Evolutionary conservation across 768 basidiomycete species (phyloP).

Genomic region (Pulveroboletus sp.): DNA sequence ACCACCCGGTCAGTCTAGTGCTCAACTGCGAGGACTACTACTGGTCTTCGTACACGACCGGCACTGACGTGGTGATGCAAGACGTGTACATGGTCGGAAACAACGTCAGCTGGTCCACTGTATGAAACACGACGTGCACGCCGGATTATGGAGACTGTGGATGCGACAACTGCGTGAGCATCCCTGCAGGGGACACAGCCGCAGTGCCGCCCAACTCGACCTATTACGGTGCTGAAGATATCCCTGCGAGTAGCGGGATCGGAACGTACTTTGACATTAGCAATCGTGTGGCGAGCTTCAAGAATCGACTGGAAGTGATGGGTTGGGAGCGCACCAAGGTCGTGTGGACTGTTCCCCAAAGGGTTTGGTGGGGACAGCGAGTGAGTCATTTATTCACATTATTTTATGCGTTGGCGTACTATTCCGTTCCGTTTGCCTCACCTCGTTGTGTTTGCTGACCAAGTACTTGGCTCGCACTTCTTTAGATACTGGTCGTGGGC

Average conservation of each 20-base stretch:
- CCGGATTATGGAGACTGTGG: constrained; percentile 69
- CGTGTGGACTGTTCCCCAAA: constrained; percentile 78
- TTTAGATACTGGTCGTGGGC: constrained; percentile 56
- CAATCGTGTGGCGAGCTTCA: constrained; percentile 61
- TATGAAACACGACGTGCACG: constrained; percentile 62
- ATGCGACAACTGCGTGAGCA: constrained; percentile 54
- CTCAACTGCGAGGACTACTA: constrained; percentile 64
- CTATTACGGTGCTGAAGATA: constrained; percentile 7
- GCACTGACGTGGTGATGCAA: constrained; percentile 68
- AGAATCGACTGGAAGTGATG: constrained; percentile 51
- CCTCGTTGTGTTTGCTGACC: not conserved
- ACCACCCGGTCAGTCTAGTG: constrained; percentile 63
- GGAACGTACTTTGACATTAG: constrained; percentile 60
- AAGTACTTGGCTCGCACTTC: not conserved
- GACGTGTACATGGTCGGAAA: constrained; percentile 49
- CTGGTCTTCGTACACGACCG: constrained; percentile 54
- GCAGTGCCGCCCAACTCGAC: constrained; percentile 26
- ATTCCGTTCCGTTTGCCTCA: too few species aligned
- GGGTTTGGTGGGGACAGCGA: constrained; percentile 52
- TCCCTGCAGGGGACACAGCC: constrained; percentile 37
- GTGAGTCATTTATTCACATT: constrained; percentile 21
- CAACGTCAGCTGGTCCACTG: constrained; percentile 58
- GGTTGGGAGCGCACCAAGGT: constrained; percentile 68
- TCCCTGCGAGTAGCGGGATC: constrained; percentile 29
- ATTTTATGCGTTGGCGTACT: not conserved